Conservation (phyloP, 331 rosid genomes). For the Quercus phellos region DNA sequence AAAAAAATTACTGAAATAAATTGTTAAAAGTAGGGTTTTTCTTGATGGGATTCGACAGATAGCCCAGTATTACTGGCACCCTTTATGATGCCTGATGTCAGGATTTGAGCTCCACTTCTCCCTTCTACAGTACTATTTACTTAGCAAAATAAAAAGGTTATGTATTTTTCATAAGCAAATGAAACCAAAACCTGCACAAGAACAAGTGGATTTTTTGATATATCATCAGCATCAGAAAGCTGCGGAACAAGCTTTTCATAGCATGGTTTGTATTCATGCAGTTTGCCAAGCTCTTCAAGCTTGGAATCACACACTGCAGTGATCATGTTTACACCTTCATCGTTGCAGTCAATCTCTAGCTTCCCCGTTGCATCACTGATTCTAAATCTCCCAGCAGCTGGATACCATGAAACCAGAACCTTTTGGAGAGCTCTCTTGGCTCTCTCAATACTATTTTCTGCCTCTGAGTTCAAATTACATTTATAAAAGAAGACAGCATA, state of each 20-base stretch:
- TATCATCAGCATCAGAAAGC: constrained; percentile 9
- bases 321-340: constrained; percentile 12
- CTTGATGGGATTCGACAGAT: too few species aligned
- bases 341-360: constrained; percentile 22
- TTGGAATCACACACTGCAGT: constrained; percentile 16
- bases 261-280: constrained; percentile 15
- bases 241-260: constrained; percentile 24
- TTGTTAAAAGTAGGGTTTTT: neutral
- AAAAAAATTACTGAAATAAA: neutral
- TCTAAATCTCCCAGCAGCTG: constrained; percentile 27
- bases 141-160: too few species aligned
- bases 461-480: neutral
- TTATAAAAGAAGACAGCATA: constrained; percentile 20
- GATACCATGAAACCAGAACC: constrained; percentile 22
- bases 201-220: constrained; percentile 20
- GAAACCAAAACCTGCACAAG: constrained; percentile 20
- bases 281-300: constrained; percentile 21
- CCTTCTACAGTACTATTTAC: too few species aligned
- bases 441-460: constrained; percentile 5
- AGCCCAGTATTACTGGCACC: too few species aligned
- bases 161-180: neutral
- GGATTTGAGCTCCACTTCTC: too few species aligned
- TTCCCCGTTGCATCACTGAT: constrained; percentile 19
- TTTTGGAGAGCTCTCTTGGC: constrained; percentile 17
- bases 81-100: too few species aligned